A percentile compares a stretch with the other conserved stretches of the same genome.
These are phyloP conservation scores for Beauveria sp. DNA, from an alignment of 2,329 filamentous ascomycete species.

Conservation along the genomic window DNA sequence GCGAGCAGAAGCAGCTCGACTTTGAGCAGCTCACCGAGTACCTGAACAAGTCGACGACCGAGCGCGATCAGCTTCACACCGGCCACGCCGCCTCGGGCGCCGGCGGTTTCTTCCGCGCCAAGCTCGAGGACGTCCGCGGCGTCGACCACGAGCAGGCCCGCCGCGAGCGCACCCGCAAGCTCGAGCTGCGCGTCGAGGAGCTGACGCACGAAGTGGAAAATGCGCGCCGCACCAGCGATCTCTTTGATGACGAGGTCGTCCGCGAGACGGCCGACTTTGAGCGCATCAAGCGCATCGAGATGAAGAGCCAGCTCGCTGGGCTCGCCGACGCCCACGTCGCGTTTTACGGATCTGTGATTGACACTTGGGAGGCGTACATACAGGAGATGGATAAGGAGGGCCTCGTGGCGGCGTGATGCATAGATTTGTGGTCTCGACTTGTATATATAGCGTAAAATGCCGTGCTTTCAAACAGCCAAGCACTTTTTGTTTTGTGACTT, in stretches of 20 bases:
- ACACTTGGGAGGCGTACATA: conserved; percentile 87
- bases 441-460: neutral
- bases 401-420: conserved; percentile 13
- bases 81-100: conserved; percentile 62
- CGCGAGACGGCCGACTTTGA: conserved; percentile 92
- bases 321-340: conserved; percentile 78
- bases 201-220: conserved; percentile 83
- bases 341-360: conserved; percentile 74
- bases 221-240: conserved; percentile 78
- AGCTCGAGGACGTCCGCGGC: conserved; percentile 92
- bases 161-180: conserved; percentile 77
- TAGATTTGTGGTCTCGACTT: neutral
- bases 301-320: conserved; percentile 76
- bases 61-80: conserved; percentile 70
- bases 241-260: conserved; percentile 94
- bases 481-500: too few species aligned
- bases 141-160: conserved; percentile 92
- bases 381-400: conserved; percentile 73
- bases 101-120: conserved; percentile 80
- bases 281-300: conserved; percentile 89
- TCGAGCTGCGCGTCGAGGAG: conserved; percentile 89
- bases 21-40: conserved; percentile 95
- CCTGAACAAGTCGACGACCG: conserved; percentile 79
- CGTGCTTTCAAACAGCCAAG: neutral
- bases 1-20: conserved; percentile 96